Conservation (phyloP, 164 flowering plant species). For the Umbellularia californica region DNA sequence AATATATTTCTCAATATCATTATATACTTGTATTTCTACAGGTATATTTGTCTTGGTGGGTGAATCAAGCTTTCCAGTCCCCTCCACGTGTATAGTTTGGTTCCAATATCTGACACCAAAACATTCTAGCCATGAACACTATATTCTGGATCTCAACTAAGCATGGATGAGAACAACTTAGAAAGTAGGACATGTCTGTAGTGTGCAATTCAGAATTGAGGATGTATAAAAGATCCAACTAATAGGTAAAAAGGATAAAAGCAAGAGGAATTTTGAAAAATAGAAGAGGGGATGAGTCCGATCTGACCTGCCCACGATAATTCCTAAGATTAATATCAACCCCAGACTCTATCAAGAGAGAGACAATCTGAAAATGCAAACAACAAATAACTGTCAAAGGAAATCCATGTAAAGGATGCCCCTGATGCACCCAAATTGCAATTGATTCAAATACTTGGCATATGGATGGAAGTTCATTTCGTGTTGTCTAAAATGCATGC, state of each 20-base stretch:
- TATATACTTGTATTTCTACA: too few species aligned
- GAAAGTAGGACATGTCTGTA: neutral
- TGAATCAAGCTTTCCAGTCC: too few species aligned
- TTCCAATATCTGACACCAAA: too few species aligned
- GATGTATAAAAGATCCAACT: neutral
- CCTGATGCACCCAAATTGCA: neutral
- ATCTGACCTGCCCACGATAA: conserved; percentile 86
- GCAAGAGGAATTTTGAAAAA: neutral
- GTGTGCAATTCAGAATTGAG: neutral
- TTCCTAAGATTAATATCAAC: conserved; percentile 90
- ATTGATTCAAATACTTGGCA: neutral
- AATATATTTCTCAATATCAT: too few species aligned
- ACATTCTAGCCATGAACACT: too few species aligned
- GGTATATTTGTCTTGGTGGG: too few species aligned
- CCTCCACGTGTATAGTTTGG: too few species aligned
- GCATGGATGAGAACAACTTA: too few species aligned
- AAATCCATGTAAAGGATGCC: neutral
- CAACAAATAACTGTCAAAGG: neutral
- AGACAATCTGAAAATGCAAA: conserved; percentile 55
- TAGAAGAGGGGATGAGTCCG: neutral
- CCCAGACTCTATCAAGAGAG: conserved; percentile 77
- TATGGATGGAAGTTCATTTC: neutral
- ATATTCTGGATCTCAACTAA: too few species aligned
- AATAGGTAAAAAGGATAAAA: too few species aligned
- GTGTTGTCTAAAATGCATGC: neutral